Base-by-base conservation (phyloP, 345 rosid species). In the Rubroshorea leprosula region DNA sequence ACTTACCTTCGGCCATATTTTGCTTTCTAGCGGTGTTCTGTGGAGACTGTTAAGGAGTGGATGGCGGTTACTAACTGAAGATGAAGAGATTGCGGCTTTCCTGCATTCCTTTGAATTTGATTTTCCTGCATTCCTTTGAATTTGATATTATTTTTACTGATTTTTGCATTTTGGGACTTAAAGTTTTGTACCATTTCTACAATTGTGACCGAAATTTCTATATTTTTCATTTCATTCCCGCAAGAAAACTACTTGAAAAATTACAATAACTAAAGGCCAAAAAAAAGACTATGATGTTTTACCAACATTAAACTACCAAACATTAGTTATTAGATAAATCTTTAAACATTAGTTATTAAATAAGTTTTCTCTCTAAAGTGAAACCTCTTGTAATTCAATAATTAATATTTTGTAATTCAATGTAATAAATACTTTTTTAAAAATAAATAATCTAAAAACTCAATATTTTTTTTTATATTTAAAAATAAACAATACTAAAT, bases 81-180 rank as follows among this genome's bases (percentile, higher is more conserved):
- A 44, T 44, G 47, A 44, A 44, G 47, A 44, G 47, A 44, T 44
- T 13, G 47, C 47, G 47, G 47, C 18, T 44, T 44, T 44, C 17
- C 18, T 44, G 18, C n/a, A 44, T n/a, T 14, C 47, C n/a, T 35
- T 35, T 35, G 47, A 44, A 6, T 44, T n/a, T 13, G n/a, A 5
- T 16, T n/a, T n/a, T n/a, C 35, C 35, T 9, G 35, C 35, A 29
- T 29, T 29, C 35, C n/a, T 35, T 35, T 35, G 47, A 44, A 6
- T 44, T n/a, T 13, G n/a, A 5, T 16, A 44, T 1, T 6, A 35
- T 13, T 35, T 8, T 35, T 35, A 44, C 45, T 5, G 14, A 44
- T 2, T 44, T 44, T 10, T 13, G 9, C 11, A 4, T 6, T n/a
- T 35, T 35, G 41, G 12, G 6, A 35, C 41, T 8, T 35, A 10